A percentile compares a stretch with the other conserved stretches of the same genome.
Evolutionary conservation across 345 rosid genomes (phyloP).

Genomic region (Theobroma cacao): DNA sequence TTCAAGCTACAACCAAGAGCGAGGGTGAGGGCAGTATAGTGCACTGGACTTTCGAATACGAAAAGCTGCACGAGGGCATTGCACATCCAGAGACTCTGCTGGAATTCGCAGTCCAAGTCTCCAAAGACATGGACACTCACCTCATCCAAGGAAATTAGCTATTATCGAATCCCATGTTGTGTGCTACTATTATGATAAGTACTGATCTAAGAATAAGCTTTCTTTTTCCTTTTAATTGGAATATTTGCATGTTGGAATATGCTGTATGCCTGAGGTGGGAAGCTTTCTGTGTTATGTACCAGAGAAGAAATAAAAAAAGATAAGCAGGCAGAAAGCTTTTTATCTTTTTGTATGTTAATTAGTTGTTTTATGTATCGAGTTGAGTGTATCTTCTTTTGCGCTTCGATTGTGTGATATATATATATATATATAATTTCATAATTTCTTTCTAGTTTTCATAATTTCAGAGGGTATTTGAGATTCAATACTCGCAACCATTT

Average conservation of each 20-base stretch:
- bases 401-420: neutral
- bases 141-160: neutral
- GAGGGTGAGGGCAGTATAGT: constrained; percentile 20
- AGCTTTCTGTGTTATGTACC: too few relatives aligned
- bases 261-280: neutral
- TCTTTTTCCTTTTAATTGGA: neutral
- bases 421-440: neutral
- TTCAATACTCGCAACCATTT: too few relatives aligned
- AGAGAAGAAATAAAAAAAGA: too few relatives aligned
- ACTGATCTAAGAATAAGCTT: neutral
- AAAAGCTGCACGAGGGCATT: constrained; percentile 14
- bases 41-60: constrained; percentile 29
- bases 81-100: constrained; percentile 23
- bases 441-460: neutral
- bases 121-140: constrained; percentile 24
- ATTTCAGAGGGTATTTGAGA: too few relatives aligned
- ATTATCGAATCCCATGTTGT: neutral
- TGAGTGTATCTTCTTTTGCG: neutral
- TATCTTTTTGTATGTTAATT: neutral
- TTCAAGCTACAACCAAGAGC: constrained; percentile 26
- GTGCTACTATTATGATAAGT: neutral
- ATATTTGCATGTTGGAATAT: neutral
- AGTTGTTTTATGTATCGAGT: neutral
- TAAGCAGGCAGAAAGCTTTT: too few relatives aligned
- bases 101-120: neutral